Evolutionary conservation across 2,329 filamentous ascomycete genomes (phyloP), one percentile per base, ranked within the genome.

Genomic region (Clarireedia hainanense): DNA sequence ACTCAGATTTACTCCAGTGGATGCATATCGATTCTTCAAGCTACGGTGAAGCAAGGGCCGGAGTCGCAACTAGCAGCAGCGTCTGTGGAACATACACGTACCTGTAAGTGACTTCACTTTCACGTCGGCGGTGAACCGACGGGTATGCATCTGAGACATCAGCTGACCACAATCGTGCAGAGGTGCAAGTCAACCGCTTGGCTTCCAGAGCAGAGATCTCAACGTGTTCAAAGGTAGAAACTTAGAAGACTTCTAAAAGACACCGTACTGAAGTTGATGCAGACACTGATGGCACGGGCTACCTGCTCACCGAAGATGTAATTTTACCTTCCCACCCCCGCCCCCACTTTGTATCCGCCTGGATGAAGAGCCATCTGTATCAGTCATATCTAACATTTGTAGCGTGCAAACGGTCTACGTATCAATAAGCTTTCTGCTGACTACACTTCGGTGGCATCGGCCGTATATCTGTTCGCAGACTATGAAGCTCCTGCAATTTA

Each of bases 1-100:
- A 42, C 39, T n/a, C 14, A 34, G 6, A 42, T 42, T 7, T 42
- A n/a, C 23, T 24, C n/a, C 6, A 46, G 52, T 87, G 81, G 73
- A 75, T 87, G 73, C 84, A 88, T 64, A 85, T 86, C 49, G 84
- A 88, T 64, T 76, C 72, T 55, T 73, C 72, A 30, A 75, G 75
- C 64, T 88, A 88, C 61, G 75, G 74, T 1, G 83, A 86, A 37
- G 85, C 84, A 0, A 80, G 79, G 55, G 80, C 83, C 1, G 85
- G 83, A 0, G 80, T 88, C 5, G 85, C 84, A 0, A 83, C 77
- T 0, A 76, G 78, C 0, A 72, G 76, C 58, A 74, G 71, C 0
- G 79, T 86, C 0, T 86, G 84, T 61, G 84, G 85, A 2, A 70
- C 74, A 40, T 88, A 87, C 63, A 69, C 68, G 4, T 80, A 79